phyloP scores from a whole-genome alignment of 1,284 basidiomycete species.

The Ceratobasidium papillatum region DNA sequence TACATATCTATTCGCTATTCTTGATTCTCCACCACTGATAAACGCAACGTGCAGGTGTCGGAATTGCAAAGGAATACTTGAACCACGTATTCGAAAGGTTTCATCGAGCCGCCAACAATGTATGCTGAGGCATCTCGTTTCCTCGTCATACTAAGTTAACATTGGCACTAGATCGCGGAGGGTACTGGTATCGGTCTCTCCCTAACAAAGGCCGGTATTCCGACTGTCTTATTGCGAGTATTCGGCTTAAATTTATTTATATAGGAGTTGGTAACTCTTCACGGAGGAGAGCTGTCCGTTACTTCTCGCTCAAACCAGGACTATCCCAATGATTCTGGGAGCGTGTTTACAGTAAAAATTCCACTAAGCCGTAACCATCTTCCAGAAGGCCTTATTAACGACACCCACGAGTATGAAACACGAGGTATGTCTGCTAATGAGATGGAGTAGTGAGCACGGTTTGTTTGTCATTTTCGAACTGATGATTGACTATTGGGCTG shows the following conservation, averaged over 20 bases:
- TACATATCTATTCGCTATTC: too few species aligned
- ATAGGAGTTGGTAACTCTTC: constrained; percentile 50
- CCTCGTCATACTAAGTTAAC: not conserved
- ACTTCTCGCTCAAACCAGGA: not conserved
- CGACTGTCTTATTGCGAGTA: not conserved
- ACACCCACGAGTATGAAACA: not conserved
- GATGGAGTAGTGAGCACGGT: constrained; percentile 22
- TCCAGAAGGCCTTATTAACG: constrained; percentile 2
- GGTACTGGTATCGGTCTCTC: constrained; percentile 52
- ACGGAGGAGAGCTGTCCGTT: constrained; percentile 46
- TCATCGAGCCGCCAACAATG: constrained; percentile 46
- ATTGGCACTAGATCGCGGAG: constrained; percentile 44
- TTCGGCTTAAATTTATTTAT: not conserved
- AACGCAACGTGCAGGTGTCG: constrained; percentile 47
- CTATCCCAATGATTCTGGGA: not conserved
- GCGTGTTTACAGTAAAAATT: constrained; percentile 12
- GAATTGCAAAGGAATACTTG: constrained; percentile 47
- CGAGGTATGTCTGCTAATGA: not conserved
- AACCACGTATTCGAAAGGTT: constrained; percentile 50
- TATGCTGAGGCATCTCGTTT: not conserved
- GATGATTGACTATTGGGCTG: not conserved
- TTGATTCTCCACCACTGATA: too few species aligned
- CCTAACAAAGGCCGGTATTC: constrained; percentile 45
- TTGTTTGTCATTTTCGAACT: not conserved
- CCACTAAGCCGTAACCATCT: constrained; percentile 17